These are phyloP conservation scores for Hamamelis virginiana DNA, from an alignment of 164 flowering plant genomes.

Conservation along the genomic window DNA sequence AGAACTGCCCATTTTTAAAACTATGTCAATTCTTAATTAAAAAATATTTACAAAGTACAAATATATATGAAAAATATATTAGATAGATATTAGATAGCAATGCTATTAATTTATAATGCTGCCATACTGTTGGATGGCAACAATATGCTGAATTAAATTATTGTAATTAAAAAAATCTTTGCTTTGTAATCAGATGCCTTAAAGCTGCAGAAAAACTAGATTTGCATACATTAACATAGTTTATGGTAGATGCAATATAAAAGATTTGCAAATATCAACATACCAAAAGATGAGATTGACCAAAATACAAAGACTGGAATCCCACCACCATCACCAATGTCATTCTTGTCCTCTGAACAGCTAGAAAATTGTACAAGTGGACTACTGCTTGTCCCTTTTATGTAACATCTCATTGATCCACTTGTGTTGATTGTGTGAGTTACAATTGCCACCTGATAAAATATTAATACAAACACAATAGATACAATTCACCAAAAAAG, in stretches of 20 bases:
- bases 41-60: no score
- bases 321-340: constrained; percentile 76
- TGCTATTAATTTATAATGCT: background rate
- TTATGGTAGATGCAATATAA: background rate
- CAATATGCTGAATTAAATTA: background rate
- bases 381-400: constrained; percentile 44
- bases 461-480: background rate
- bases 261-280: background rate
- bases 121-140: background rate
- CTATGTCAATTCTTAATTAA: no score
- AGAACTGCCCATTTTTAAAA: no score
- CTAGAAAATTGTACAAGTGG: constrained; percentile 57
- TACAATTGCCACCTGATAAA: constrained; percentile 49
- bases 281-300: constrained; percentile 64
- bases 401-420: constrained; percentile 63
- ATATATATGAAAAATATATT: background rate
- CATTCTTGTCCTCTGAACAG: constrained; percentile 39
- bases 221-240: background rate
- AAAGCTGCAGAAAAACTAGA: background rate
- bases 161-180: background rate
- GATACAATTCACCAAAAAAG: background rate
- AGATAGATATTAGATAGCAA: background rate
- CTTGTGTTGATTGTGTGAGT: constrained; percentile 47
- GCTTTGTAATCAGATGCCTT: background rate
- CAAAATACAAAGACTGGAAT: constrained; percentile 56